Conservation (phyloP, 2,329 filamentous ascomycete genomes). For the Fusarium chaquense region DNA sequence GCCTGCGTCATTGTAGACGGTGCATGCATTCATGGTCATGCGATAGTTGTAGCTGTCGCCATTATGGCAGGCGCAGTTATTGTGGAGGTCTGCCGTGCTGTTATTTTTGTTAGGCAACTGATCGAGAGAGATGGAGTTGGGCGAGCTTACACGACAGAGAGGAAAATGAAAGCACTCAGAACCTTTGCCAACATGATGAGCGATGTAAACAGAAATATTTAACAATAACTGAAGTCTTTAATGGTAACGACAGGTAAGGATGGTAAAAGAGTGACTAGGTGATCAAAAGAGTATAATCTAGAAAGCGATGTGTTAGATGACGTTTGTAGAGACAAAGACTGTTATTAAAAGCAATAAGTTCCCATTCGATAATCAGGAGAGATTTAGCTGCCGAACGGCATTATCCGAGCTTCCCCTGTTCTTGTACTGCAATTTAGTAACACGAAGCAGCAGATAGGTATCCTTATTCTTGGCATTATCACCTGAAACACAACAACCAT, state of each 20-base stretch:
- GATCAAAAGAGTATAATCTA: conserved; percentile 19
- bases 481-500: conserved; percentile 23
- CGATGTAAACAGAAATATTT: background rate
- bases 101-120: background rate
- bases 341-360: background rate
- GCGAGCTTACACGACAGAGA: conserved; percentile 28
- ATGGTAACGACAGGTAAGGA: background rate
- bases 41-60: conserved; percentile 41
- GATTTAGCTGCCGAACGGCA: background rate
- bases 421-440: background rate
- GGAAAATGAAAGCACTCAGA: conserved; percentile 26
- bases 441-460: background rate
- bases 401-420: conserved; percentile 1
- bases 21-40: conserved; percentile 36
- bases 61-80: conserved; percentile 39
- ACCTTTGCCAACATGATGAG: conserved; percentile 34
- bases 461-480: background rate
- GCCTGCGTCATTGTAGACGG: conserved; percentile 24
- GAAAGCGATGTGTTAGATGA: background rate
- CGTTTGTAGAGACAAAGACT: background rate
- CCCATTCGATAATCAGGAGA: background rate
- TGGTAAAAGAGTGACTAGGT: conserved; percentile 7
- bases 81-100: conserved; percentile 37
- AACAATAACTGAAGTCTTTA: background rate
- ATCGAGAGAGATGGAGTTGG: fast-evolving